A percentile compares a stretch with the other conserved stretches of the same genome.
Conservation (phyloP, 1,284 basidiomycete species). For the Trametes polyzona region DNA sequence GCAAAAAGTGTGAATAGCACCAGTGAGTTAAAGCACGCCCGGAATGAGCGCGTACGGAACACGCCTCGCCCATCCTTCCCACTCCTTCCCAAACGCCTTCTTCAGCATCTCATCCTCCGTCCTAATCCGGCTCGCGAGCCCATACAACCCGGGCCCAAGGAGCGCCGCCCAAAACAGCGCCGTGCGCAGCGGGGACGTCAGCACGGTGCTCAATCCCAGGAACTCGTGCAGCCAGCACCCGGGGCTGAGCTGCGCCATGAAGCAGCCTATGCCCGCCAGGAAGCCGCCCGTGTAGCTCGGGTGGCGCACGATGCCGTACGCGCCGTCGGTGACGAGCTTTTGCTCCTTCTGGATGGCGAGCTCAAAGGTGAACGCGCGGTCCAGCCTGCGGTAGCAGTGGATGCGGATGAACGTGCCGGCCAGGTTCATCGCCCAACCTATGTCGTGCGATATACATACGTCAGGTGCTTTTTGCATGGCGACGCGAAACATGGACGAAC, state of each 20-base stretch:
- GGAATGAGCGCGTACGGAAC: constrained; percentile 12
- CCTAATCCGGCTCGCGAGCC: not conserved
- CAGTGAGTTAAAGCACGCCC: no score
- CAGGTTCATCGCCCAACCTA: no score
- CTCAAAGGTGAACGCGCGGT: constrained; percentile 17
- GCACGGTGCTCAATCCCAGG: no score
- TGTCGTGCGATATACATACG: no score
- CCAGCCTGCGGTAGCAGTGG: constrained; percentile 12
- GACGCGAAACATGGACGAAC: no score
- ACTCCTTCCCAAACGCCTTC: constrained; percentile 9
- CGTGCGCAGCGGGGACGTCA: not conserved
- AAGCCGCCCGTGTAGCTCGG: constrained; percentile 7
- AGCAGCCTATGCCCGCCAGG: constrained; percentile 3
- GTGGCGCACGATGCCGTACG: constrained; percentile 13
- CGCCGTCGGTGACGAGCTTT: constrained; percentile 10
- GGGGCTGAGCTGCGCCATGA: not conserved
- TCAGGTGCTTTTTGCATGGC: no score
- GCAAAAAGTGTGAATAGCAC: no score
- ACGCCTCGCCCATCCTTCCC: constrained; percentile 12
- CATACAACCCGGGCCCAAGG: not conserved
- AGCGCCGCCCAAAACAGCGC: not conserved
- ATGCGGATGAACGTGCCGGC: constrained; percentile 16
- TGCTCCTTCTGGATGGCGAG: constrained; percentile 15
- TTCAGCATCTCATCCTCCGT: constrained; percentile 11
- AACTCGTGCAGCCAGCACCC: no score